Conservation (phyloP, 768 basidiomycete species). For the Boletus coccyginus region DNA sequence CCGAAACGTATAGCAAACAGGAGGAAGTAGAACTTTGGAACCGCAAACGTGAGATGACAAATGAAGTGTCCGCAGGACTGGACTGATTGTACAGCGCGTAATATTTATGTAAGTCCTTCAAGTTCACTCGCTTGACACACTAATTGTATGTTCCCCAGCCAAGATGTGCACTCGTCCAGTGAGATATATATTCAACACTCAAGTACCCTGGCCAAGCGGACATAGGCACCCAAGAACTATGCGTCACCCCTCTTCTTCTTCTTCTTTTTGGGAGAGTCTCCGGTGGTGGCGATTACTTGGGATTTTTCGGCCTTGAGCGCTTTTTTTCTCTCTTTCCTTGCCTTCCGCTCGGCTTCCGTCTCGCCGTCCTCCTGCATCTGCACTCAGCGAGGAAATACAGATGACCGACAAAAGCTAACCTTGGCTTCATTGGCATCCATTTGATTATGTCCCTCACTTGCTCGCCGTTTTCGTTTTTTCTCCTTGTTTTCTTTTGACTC, state of each 20-base stretch:
- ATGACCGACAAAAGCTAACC: conserved; percentile 33
- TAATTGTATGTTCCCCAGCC: neutral
- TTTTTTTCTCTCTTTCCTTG: conserved; percentile 75
- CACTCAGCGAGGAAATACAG: conserved; percentile 5
- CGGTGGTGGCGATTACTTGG: conserved; percentile 39
- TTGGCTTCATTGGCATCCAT: conserved; percentile 38
- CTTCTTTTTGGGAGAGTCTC: conserved; percentile 45
- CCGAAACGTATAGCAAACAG: conserved; percentile 84
- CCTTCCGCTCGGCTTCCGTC: conserved; percentile 83
- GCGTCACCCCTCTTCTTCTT: conserved; percentile 36
- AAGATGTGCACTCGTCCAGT: neutral
- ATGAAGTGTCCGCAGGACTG: conserved; percentile 44
- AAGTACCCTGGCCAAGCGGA: neutral
- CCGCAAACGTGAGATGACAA: conserved; percentile 37
- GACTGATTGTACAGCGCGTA: conserved; percentile 80
- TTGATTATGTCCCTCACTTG: conserved; percentile 52
- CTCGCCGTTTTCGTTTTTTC: conserved; percentile 49
- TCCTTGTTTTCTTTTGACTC: conserved; percentile 36
- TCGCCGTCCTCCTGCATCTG: conserved; percentile 46
- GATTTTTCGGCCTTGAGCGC: conserved; percentile 76
- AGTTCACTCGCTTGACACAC: too few relatives aligned
- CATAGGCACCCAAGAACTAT: conserved; percentile 15
- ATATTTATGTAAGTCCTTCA: neutral
- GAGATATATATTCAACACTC: conserved; percentile 1
- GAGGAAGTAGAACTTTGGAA: conserved; percentile 76